Evolutionary conservation across 148 eudicot genomes (phyloP), one percentile per base, ranked within the genome.

Genomic region (Beta vulgaris): DNA sequence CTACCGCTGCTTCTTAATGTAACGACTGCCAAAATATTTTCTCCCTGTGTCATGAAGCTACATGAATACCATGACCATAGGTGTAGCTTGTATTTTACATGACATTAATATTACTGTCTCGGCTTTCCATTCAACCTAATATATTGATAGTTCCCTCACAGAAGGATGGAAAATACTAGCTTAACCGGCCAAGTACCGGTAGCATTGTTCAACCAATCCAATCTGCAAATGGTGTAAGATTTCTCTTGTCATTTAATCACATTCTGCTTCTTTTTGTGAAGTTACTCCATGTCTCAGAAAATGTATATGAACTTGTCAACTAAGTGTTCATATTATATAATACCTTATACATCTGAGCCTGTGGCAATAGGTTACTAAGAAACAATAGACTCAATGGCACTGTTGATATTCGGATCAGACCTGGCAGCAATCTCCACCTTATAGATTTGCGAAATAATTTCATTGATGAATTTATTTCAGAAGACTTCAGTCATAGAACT

Each of bases 311-410:
- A 25, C n/a, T 25, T 2, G 6, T 55, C 3, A 55, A 55, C 29
- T n/a, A 55, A 7, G 26, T 55, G 15, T 15, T n/a, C 23, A 28
- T 23, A 25, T 15, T 55, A n/a, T 25, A 2, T 19, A n/a, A 18
- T 53, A 53, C 28, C 9, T 0, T 55, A n/a, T 55, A 25, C 13
- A 10, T 55, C 14, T 55, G 60, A 55, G n/a, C n/a, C n/a, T n/a
- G n/a, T n/a, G n/a, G n/a, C 26, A 55, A 55, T 21, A 55, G 31
- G 26, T 25, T n/a, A 69, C 71, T 82, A 40, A 82, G 63, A 54
- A 62, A 74, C 55, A 82, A 77, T 43, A 51, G 69, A 54, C 75
- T 81, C 34, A 77, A 77, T 77, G 84, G 81, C 13, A 68, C 78
- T 10, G 54, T 81, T 61, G 68, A 73, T 62, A 31, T 82, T 43